phyloP scores from a whole-genome alignment of 2,329 filamentous ascomycete species.

The Chaetomium globosum region DNA sequence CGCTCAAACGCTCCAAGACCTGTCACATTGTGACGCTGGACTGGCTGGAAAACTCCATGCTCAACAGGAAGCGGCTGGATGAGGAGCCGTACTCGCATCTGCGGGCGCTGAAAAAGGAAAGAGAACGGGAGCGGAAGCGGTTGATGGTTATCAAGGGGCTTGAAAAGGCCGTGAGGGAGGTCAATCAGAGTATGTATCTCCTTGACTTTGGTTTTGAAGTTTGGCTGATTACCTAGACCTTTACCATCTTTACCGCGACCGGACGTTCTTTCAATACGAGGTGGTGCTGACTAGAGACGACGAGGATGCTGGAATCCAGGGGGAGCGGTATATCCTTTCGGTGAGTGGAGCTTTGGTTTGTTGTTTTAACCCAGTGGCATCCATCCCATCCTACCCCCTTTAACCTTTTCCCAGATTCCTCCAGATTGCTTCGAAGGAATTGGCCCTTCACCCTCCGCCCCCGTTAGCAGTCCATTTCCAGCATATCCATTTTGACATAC shows the following conservation, averaged over 20 bases:
- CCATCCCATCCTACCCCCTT: constrained; percentile 2
- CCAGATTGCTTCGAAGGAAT: too few relatives aligned
- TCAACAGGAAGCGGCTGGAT: constrained; percentile 35
- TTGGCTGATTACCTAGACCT: constrained; percentile 7
- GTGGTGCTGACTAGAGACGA: constrained; percentile 61
- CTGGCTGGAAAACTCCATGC: constrained; percentile 56
- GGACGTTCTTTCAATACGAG: constrained; percentile 42
- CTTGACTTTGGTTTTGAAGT: neutral
- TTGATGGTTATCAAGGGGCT: constrained; percentile 41
- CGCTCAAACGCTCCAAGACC: constrained; percentile 40
- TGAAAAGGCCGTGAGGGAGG: constrained; percentile 46
- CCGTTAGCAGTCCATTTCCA: neutral
- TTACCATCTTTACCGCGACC: constrained; percentile 29
- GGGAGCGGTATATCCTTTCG: constrained; percentile 62
- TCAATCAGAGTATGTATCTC: constrained; percentile 52
- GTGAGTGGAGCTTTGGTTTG: constrained; percentile 48
- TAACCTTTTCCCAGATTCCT: neutral
- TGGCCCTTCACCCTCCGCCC: neutral
- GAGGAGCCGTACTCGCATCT: constrained; percentile 45
- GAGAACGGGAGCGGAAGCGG: constrained; percentile 45
- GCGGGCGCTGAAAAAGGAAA: constrained; percentile 41
- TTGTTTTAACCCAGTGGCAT: neutral
- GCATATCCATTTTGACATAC: neutral
- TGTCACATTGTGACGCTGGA: constrained; percentile 52
- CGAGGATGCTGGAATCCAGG: constrained; percentile 47